Percentiles rank a stretch among this genome's conserved stretches.
Evolutionary conservation across 805 yeast genomes (phyloP).

Genomic region (Zygosaccharomyces rouxii): DNA sequence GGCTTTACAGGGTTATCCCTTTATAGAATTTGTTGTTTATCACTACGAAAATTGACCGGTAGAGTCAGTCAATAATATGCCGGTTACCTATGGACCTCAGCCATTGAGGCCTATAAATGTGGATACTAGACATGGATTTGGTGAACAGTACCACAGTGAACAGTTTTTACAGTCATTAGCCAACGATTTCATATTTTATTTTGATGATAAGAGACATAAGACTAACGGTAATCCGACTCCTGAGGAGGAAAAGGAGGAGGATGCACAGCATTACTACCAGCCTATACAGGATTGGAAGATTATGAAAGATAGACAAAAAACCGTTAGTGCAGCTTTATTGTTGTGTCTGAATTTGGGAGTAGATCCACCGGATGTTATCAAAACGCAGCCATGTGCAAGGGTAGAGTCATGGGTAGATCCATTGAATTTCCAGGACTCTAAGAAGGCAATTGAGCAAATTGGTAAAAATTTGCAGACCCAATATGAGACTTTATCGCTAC

Average conservation of each 20-base stretch:
- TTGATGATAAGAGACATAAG: slow-evolving; percentile 86
- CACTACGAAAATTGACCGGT: neutral
- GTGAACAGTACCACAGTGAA: slow-evolving; percentile 47
- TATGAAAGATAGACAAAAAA: slow-evolving; percentile 84
- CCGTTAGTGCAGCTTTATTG: slow-evolving; percentile 88
- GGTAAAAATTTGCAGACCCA: slow-evolving; percentile 85
- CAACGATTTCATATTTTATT: slow-evolving; percentile 73
- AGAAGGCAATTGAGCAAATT: slow-evolving; percentile 85
- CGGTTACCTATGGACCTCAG: slow-evolving; percentile 32
- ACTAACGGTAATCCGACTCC: slow-evolving; percentile 80
- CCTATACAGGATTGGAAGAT: slow-evolving; percentile 87
- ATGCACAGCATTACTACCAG: slow-evolving; percentile 49
- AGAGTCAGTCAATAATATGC: slow-evolving; percentile 17
- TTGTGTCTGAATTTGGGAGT: slow-evolving; percentile 90
- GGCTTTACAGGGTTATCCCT: neutral
- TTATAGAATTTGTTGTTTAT: neutral
- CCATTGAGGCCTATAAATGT: slow-evolving; percentile 49
- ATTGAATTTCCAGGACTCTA: slow-evolving; percentile 69
- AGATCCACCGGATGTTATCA: slow-evolving; percentile 93
- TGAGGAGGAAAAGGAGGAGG: slow-evolving; percentile 45
- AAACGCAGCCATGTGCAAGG: slow-evolving; percentile 89
- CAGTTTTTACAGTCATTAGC: slow-evolving; percentile 53
- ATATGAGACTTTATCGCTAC: slow-evolving; percentile 80
- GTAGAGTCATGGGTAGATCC: slow-evolving; percentile 95
- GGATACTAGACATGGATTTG: slow-evolving; percentile 66